phyloP scores from a whole-genome alignment of 108 stramenopile genomes.

The Nitzschia sp. region DNA sequence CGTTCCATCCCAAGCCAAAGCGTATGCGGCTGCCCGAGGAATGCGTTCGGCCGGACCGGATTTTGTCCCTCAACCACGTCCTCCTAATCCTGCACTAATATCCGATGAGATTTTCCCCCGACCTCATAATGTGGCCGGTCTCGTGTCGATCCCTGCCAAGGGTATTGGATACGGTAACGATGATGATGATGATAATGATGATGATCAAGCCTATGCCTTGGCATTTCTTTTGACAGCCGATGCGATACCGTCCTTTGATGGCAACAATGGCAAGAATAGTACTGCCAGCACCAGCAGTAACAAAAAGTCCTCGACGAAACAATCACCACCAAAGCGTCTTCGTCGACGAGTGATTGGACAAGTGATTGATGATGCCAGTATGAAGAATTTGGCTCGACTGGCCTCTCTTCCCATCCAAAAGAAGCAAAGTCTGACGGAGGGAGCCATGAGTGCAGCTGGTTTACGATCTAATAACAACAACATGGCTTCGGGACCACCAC shows the following conservation, averaged over 20 bases:
- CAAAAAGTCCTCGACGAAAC: too few relatives aligned
- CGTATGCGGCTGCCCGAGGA: constrained; percentile 57
- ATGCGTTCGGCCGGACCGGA: constrained; percentile 26
- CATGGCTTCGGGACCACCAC: constrained; percentile 44
- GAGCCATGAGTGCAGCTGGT: constrained; percentile 34
- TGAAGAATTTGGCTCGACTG: constrained; percentile 67
- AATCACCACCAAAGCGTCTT: too few relatives aligned
- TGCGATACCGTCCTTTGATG: constrained; percentile 56
- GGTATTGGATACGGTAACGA: constrained; percentile 76
- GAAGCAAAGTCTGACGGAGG: too few relatives aligned
- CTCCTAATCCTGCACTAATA: constrained; percentile 34
- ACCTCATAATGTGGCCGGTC: constrained; percentile 59
- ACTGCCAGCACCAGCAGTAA: too few relatives aligned
- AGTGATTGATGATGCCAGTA: constrained; percentile 58
- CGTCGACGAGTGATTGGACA: constrained; percentile 73
- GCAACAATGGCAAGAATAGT: too few relatives aligned
- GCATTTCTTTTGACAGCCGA: constrained; percentile 70
- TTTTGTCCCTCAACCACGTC: constrained; percentile 65
- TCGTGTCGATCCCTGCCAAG: constrained; percentile 66
- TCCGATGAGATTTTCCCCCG: too few relatives aligned
- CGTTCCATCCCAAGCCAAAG: constrained; percentile 61
- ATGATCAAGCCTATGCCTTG: constrained; percentile 50
- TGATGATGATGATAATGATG: constrained; percentile 64
- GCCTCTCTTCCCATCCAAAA: constrained; percentile 66
- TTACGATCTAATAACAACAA: constrained; percentile 7